Evolutionary conservation across 495 filamentous ascomycete genomes (phyloP).

Genomic region (Amphirosellinia nigrospora): DNA sequence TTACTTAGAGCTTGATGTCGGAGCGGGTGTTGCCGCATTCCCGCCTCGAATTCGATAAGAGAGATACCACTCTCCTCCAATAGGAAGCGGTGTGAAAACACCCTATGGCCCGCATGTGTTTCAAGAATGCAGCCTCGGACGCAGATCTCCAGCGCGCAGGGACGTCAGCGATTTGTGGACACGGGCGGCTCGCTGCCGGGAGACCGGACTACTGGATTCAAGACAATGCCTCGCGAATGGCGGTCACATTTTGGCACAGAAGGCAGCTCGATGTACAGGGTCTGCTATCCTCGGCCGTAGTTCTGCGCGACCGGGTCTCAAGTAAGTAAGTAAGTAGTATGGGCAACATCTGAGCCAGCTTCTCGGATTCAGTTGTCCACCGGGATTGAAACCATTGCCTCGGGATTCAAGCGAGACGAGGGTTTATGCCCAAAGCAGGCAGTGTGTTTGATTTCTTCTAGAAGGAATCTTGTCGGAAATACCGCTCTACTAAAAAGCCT

Average conservation of each 20-base stretch:
- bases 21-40: not conserved
- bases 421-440: not conserved
- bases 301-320: not conserved
- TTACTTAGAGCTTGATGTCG: not conserved
- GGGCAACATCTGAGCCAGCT: not conserved
- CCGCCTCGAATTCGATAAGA: not conserved
- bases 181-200: not conserved
- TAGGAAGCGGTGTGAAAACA: slow-evolving; percentile 12
- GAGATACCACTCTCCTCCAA: not conserved
- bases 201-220: not conserved
- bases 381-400: not conserved
- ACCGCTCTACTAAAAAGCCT: not conserved
- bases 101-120: not conserved
- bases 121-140: slow-evolving; percentile 13
- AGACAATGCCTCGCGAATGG: not conserved
- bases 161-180: not conserved
- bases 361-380: not conserved
- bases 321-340: not conserved
- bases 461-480: not conserved
- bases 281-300: not conserved
- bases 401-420: not conserved
- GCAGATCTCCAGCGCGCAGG: slow-evolving; percentile 15
- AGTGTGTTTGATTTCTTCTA: not conserved
- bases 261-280: not conserved
- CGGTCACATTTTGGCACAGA: not conserved